Evolutionary conservation across 306 rosid genomes (phyloP).

Genomic region (Quercus berberidifolia): DNA sequence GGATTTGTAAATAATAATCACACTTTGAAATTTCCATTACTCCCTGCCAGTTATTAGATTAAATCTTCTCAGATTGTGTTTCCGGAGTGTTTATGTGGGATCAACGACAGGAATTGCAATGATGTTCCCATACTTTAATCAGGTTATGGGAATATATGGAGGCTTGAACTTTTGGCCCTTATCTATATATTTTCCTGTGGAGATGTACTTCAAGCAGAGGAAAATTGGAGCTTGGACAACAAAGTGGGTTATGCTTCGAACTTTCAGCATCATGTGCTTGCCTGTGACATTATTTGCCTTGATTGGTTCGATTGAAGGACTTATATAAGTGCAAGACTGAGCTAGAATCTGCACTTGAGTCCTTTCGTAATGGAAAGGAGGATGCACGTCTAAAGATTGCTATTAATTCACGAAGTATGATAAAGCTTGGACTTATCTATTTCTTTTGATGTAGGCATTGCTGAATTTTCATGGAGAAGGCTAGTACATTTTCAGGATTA

Average conservation of each 20-base stretch:
- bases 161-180: constrained; percentile 61
- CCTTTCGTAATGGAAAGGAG: neutral
- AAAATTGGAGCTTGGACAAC: constrained; percentile 44
- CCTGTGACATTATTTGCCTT: constrained; percentile 45
- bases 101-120: constrained; percentile 46
- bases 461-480: neutral
- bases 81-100: constrained; percentile 46
- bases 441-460: neutral
- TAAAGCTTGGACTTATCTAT: neutral
- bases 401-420: neutral
- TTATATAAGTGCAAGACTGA: constrained; percentile 43
- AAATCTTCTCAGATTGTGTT: constrained; percentile 39
- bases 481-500: neutral
- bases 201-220: constrained; percentile 54
- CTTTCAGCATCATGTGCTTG: constrained; percentile 41
- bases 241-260: constrained; percentile 49
- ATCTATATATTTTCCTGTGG: constrained; percentile 59
- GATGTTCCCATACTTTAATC: constrained; percentile 71
- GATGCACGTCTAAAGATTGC: neutral
- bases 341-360: constrained; percentile 21
- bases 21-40: constrained; percentile 34
- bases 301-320: constrained; percentile 54
- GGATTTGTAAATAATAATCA: constrained; percentile 37
- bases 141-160: constrained; percentile 58
- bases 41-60: constrained; percentile 42